Evolutionary conservation across 2,329 filamentous ascomycete genomes (phyloP), one percentile per base, ranked within the genome.

Genomic region (Trichoderma sp.): DNA sequence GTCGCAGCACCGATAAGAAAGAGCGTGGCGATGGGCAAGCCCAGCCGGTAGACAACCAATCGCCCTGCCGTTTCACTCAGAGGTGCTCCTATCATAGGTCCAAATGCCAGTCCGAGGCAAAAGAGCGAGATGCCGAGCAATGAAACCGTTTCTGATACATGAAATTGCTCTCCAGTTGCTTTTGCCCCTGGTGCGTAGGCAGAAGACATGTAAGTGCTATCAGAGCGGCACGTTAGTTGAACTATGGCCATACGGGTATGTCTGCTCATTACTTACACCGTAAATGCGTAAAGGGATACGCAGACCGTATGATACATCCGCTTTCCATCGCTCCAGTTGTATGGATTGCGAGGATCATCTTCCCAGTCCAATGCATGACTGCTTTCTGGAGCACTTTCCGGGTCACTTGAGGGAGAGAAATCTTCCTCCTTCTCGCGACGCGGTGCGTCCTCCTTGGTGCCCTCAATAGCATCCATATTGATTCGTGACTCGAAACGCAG

Each of bases 1-100:
- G 91, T 77, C 1, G 90, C 91, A 58, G 86, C 86, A 24, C 91
- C 80, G 14, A 89, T 81, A 68, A 87, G 89, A 79, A 91, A 93
- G 13, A 92, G 71, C 19, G 88, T 80, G 74, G 91, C 92, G 3
- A 92, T 79, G 16, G 83, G 78, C 77, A 93, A 92, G 0, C 90
- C 92, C 16, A 84, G 79, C 5, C 93, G 78, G 74, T 93, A 94
- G 68, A 94, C 89, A 4, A 87, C 89, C 53, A 91, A 85, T 49
- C 91, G 85, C 4, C 91, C 91, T 0, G 86, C 75, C 0, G 81
- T 83, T 73, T 94, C 91, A 24, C 89, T 92, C 74, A 93, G 92
- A 0, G 88, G 89, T 0, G 89, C 91, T 88, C 90, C 93, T 89
- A 91, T 93, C 1, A 94, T 82, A 0, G 91, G 91, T 70, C 92